Base-by-base conservation (phyloP, 139 green algal species). In the Tetraselmis striata region DNA sequence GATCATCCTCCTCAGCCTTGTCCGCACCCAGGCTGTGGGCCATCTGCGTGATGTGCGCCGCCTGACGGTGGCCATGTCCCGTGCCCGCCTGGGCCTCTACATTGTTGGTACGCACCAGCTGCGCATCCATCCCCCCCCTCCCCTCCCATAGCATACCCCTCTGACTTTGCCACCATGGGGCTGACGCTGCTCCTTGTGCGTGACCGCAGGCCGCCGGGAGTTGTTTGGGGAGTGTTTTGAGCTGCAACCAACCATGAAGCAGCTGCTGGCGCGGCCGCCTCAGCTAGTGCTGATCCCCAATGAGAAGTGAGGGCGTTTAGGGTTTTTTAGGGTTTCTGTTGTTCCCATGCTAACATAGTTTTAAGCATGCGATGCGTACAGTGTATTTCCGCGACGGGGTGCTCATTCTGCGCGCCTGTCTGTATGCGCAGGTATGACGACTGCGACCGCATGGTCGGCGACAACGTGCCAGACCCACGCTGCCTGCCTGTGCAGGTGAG, bases 181-280 rank as follows among this genome's bases (percentile, higher is more conserved):
- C n/a, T n/a, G n/a, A n/a, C n/a, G n/a, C n/a, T n/a, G n/a, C n/a
- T n/a, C n/a, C n/a, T n/a, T n/a, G n/a, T n/a, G n/a, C n/a, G n/a
- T n/a, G n/a, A n/a, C n/a, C 18, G 45, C 25, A 86, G 91, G 30
- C 83, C 86, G 59, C 2, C 59, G 77, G 75, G 80, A 84, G 45
- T 90, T 99, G 26, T 99, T 99, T 81, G 86, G 84, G 29, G 92
- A 98, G 83, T 98, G 95, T 90, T 96, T 93, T 82, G 96, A 99
- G 92, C 91, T 99, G 82, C 87, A 89, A 79, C 96, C 94, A 1
- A 90, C 93, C 1, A 97, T 99, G 82, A 78, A 79, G 82, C 91
- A 93, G 83, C 87, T 98, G 84, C 82, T 96, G 81, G 82, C 80
- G 27, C 87, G 94, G 24, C 96, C 96, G 23, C 91, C 87, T 29